Evolutionary conservation across 2,329 filamentous ascomycete genomes (phyloP).

Genomic region (Fusarium sp.): DNA sequence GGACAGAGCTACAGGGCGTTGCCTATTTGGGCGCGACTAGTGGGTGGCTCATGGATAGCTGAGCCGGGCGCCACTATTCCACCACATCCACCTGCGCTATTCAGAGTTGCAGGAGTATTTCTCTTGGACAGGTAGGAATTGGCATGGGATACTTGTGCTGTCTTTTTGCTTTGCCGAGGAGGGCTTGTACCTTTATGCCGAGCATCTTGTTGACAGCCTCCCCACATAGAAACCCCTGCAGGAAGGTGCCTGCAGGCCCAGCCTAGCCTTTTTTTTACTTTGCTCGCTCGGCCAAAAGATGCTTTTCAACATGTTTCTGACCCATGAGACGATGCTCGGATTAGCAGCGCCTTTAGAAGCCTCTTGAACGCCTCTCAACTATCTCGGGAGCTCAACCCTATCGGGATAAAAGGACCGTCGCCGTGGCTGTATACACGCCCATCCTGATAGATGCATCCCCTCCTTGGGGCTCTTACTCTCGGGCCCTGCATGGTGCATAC

Average conservation of each 20-base stretch:
- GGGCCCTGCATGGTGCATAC: conserved; percentile 26
- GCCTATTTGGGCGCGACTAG: conserved; percentile 42
- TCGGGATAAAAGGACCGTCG: conserved; percentile 18
- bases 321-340: conserved; percentile 35
- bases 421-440: conserved; percentile 27
- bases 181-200: conserved; percentile 7
- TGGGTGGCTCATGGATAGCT: conserved; percentile 44
- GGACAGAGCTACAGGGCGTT: conserved; percentile 34
- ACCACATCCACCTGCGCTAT: conserved; percentile 34
- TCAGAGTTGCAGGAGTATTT: conserved; percentile 15
- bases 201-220: background rate
- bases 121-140: background rate
- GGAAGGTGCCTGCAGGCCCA: conserved; percentile 12
- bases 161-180: conserved; percentile 14
- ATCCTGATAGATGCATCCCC: background rate
- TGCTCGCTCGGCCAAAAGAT: conserved; percentile 15
- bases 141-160: conserved; percentile 17
- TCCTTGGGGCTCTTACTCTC: conserved; percentile 28
- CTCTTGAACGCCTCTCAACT: conserved; percentile 33
- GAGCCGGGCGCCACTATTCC: conserved; percentile 35
- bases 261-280: conserved; percentile 20
- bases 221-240: conserved; percentile 21
- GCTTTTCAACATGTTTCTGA: conserved; percentile 14
- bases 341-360: conserved; percentile 22
- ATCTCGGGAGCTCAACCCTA: conserved; percentile 30